A percentile compares a stretch with the other conserved stretches of the same genome.
phyloP scores from a whole-genome alignment of 2,329 filamentous ascomycete species.

The Orbilia oligospora region DNA sequence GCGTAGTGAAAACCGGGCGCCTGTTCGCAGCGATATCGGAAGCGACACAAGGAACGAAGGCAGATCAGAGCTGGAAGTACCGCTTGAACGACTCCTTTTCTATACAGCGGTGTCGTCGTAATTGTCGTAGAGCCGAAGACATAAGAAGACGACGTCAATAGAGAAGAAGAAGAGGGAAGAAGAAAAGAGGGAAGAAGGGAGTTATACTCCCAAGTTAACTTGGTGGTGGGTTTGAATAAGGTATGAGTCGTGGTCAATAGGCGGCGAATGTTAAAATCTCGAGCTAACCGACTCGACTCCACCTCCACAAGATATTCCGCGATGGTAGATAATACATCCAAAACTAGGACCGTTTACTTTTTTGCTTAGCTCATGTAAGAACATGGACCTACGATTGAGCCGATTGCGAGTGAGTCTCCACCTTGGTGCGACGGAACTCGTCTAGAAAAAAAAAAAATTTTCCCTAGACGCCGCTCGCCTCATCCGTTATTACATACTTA shows the following conservation, averaged over 20 bases:
- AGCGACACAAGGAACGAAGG: slow-evolving; percentile 26
- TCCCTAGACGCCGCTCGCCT: not conserved
- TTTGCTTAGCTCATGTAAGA: not conserved
- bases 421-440: slow-evolving; percentile 45
- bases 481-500: not conserved
- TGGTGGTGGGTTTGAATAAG: not conserved
- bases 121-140: slow-evolving; percentile 46
- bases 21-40: slow-evolving; percentile 56
- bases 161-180: not conserved
- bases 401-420: slow-evolving; percentile 6
- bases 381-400: not conserved
- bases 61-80: slow-evolving; percentile 55
- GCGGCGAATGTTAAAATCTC: slow-evolving; percentile 15
- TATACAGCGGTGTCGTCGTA: slow-evolving; percentile 39
- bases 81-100: slow-evolving; percentile 59
- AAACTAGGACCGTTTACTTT: not conserved
- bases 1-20: slow-evolving; percentile 38
- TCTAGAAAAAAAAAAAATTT: slow-evolving; percentile 39
- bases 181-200: not conserved
- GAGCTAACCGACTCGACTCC: slow-evolving; percentile 20
- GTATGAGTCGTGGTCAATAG: not conserved
- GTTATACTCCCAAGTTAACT: slow-evolving; percentile 4
- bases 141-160: slow-evolving; percentile 41
- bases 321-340: not conserved
- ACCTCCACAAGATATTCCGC: slow-evolving; percentile 20